Evolutionary conservation across 116 monocot species (phyloP).

Genomic region (Zostera marina): DNA sequence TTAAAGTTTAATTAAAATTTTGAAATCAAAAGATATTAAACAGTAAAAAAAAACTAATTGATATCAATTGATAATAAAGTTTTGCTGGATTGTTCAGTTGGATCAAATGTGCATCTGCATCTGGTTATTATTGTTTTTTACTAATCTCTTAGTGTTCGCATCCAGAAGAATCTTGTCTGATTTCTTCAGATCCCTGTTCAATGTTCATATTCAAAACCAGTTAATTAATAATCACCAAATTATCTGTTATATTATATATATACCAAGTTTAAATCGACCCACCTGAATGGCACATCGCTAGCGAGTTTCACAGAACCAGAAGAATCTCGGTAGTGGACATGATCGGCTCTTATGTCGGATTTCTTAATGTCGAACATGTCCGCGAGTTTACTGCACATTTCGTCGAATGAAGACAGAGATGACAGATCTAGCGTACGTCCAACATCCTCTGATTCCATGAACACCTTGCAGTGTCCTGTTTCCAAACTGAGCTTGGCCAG

Average conservation of each 20-base stretch:
- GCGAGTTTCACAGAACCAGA: conserved; percentile 55
- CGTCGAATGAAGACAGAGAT: conserved; percentile 64
- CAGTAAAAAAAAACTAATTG: too few relatives aligned
- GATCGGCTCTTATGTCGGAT: conserved; percentile 38
- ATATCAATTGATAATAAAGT: too few relatives aligned
- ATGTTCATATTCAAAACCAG: too few relatives aligned
- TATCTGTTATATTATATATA: too few relatives aligned
- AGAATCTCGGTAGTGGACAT: conserved; percentile 53
- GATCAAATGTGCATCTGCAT: not conserved
- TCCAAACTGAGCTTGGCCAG: conserved; percentile 20
- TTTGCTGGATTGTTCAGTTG: not conserved
- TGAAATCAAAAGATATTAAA: too few relatives aligned
- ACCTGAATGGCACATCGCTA: conserved; percentile 81
- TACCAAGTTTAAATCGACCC: too few relatives aligned
- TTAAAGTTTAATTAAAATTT: too few relatives aligned
- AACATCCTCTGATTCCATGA: conserved; percentile 70
- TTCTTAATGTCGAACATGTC: conserved; percentile 82
- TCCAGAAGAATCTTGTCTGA: not conserved
- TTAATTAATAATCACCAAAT: too few relatives aligned
- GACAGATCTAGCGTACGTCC: conserved; percentile 77
- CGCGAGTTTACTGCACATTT: conserved; percentile 51
- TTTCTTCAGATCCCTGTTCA: conserved; percentile 1
- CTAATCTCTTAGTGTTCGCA: not conserved
- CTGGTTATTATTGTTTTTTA: not conserved
- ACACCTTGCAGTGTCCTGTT: conserved; percentile 78